Percentiles rank a stretch among this genome's conserved stretches.
Evolutionary conservation across 179 eudicot species (phyloP).

Genomic region (Heliamphora pulchella): DNA sequence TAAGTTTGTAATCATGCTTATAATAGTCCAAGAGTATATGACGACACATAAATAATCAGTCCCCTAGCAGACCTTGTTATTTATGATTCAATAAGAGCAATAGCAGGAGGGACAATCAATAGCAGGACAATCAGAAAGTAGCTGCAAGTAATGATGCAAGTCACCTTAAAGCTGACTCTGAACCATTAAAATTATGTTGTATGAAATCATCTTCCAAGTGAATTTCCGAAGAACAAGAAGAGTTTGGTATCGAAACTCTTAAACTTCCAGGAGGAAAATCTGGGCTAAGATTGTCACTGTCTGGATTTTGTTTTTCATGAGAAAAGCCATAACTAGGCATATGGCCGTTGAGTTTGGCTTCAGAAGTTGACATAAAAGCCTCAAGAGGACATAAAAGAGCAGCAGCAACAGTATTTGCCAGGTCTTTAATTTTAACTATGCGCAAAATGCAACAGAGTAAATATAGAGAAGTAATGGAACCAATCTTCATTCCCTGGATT

Average conservation of each 20-base stretch:
- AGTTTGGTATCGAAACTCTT: constrained; percentile 28
- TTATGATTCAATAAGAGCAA: neutral
- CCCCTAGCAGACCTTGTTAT: neutral
- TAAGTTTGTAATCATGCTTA: neutral
- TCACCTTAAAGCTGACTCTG: constrained; percentile 49
- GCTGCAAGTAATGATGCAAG: constrained; percentile 7
- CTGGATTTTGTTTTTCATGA: constrained; percentile 23
- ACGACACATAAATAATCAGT: neutral
- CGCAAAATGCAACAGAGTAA: constrained; percentile 85
- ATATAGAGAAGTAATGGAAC: constrained; percentile 67
- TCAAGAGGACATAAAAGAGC: constrained; percentile 61
- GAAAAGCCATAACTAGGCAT: constrained; percentile 19
- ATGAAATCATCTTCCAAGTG: constrained; percentile 24
- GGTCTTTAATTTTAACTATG: constrained; percentile 85
- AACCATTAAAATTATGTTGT: constrained; percentile 31
- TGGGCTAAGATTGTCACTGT: constrained; percentile 26
- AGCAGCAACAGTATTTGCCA: constrained; percentile 83
- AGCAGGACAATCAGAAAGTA: neutral
- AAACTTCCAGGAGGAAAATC: constrained; percentile 28
- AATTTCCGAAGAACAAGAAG: constrained; percentile 24
- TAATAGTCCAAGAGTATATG: neutral
- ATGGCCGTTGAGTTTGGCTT: constrained; percentile 52
- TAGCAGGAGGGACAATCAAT: neutral
- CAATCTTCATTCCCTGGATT: constrained; percentile 54
- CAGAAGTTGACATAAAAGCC: constrained; percentile 37